Base-by-base conservation (phyloP, 1,139 yeast species). In the Ashbya aceris region DNA sequence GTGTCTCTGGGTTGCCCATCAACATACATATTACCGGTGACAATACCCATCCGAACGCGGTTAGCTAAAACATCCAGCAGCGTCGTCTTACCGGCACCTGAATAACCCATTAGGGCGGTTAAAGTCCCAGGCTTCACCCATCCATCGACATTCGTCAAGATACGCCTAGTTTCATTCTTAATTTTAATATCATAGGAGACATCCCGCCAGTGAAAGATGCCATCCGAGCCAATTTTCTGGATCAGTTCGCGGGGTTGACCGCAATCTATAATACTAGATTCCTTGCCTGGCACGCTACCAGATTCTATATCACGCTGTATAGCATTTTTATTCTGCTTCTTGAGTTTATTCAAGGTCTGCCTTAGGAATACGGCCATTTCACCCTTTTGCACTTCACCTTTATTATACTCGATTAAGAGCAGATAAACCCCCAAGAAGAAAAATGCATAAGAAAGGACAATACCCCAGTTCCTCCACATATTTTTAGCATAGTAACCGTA, bases 31-130 rank as follows among this genome's bases (percentile, higher is more conserved):
- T 69, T 70, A 51, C 85, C 85, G 35, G 82, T 69, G 37, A 79
- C 77, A 39, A 76, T 77, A 59, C 85, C 86, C 67, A 74, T 69
- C 13, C 82, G 77, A 11, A 78, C 77, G 59, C 86, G 74, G 49
- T 76, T 77, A 20, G 84, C 80, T 46, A 79, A 67, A 44, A 79
- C 78, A 61, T 79, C 82, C 49, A 79, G 66, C 33, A 74, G 56
- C 1, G 86, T 79, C 13, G 86, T 79, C 55, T 79, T 79, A 64
- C 86, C 86, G 38, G 86, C 85, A 60, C 86, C 86, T 11, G 85
- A 77, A 13, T 83, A 79, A 43, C 86, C 86, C 85, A 79, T 78
- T 20, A 78, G 65, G 7, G 84, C 84, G 32, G 82, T 77, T 46
- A 77, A 64, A 12, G 77, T 72, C 45, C 77, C 76, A 10, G 83